Percentiles rank a stretch among this genome's conserved stretches.
These are phyloP conservation scores for Coemansia sp. DNA, from an alignment of 192 early-diverging fungal species.

Conservation along the genomic window DNA sequence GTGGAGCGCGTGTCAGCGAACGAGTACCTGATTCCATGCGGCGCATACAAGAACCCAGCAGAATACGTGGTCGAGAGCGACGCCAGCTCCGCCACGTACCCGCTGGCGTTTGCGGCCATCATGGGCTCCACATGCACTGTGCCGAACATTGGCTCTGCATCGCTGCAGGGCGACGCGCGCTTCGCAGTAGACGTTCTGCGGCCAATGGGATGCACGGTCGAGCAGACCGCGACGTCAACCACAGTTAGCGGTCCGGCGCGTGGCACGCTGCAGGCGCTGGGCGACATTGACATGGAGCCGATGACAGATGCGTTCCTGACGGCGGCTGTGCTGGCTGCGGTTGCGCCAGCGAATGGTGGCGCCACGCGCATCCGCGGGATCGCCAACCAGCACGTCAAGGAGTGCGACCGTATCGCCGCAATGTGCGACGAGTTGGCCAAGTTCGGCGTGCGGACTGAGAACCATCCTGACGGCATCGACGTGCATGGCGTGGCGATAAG, in stretches of 20 bases:
- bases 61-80: slow-evolving; percentile 94
- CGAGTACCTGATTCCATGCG: slow-evolving; percentile 80
- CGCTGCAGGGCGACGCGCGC: slow-evolving; percentile 88
- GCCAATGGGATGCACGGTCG: slow-evolving; percentile 91
- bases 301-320: slow-evolving; percentile 99
- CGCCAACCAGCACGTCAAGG: slow-evolving; percentile 97
- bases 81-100: slow-evolving; percentile 96
- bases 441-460: slow-evolving; percentile 82
- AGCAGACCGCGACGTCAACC: slow-evolving; percentile 85
- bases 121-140: slow-evolving; percentile 87
- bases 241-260: slow-evolving; percentile 84
- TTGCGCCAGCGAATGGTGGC: slow-evolving; percentile 63
- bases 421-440: slow-evolving; percentile 91
- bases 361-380: slow-evolving; percentile 90
- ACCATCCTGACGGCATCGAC: slow-evolving; percentile 89
- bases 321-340: slow-evolving; percentile 87
- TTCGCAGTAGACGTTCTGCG: slow-evolving; percentile 88
- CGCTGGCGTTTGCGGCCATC: slow-evolving; percentile 94
- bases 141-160: slow-evolving; percentile 89
- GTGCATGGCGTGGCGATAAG: slow-evolving; percentile 66
- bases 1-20: slow-evolving; percentile 74
- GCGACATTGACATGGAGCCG: slow-evolving; percentile 92
- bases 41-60: slow-evolving; percentile 77
- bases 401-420: slow-evolving; percentile 95
- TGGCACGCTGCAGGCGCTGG: slow-evolving; percentile 68